Percentiles rank a stretch among this genome's conserved stretches.
phyloP scores from a whole-genome alignment of 306 rosid species.

The Trifolium pratense region DNA sequence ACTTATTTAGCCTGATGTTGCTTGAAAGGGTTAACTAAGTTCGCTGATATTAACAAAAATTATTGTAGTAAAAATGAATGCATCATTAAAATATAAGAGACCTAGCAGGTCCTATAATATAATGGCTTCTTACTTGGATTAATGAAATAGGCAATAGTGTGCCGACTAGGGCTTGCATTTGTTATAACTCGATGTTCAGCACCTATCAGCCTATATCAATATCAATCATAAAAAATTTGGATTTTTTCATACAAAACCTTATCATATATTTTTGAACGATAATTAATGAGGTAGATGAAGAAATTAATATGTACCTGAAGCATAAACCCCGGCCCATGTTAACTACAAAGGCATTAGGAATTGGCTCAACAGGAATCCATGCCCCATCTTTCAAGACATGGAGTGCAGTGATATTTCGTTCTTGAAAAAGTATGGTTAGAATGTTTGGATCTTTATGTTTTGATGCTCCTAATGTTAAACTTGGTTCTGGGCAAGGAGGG shows the following conservation, averaged over 20 bases:
- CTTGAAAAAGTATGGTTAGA: constrained; percentile 69
- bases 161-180: constrained; percentile 49
- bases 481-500: constrained; percentile 81
- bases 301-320: constrained; percentile 45
- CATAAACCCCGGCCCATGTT: constrained; percentile 53
- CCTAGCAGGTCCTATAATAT: constrained; percentile 61
- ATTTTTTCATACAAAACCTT: too few species aligned
- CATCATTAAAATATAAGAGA: too few species aligned
- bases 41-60: too few species aligned
- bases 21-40: too few species aligned
- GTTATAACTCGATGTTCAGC: constrained; percentile 70
- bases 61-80: too few species aligned
- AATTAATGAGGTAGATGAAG: neutral
- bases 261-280: too few species aligned
- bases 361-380: constrained; percentile 60
- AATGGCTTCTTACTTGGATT: constrained; percentile 53
- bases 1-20: too few species aligned
- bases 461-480: constrained; percentile 62
- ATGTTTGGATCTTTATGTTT: constrained; percentile 67
- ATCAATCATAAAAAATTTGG: too few species aligned
- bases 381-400: constrained; percentile 57
- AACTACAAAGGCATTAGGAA: constrained; percentile 55
- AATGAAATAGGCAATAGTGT: constrained; percentile 54
- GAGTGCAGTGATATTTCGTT: constrained; percentile 52
- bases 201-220: constrained; percentile 57